Evolutionary conservation across 345 rosid genomes (phyloP), one percentile per base, ranked within the genome.

Genomic region (Fremontodendron californicum): DNA sequence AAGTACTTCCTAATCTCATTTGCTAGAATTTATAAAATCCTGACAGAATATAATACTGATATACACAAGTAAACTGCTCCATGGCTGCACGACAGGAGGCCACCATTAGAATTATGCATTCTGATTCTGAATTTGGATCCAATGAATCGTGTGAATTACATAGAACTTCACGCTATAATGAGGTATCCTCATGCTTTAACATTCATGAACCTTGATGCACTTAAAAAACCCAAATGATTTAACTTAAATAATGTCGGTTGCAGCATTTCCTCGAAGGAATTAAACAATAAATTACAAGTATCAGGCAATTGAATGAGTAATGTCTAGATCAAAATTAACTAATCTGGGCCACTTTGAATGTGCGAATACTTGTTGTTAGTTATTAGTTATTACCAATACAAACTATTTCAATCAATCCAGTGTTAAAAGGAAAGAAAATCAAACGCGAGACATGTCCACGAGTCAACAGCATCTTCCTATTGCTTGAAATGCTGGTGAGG

Each of bases 1-100:
- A 43, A 68, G 73, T 45, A 45, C 37, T 69, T 45, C 29, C 73
- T 69, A 11, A 69, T 69, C 31, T 69, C 73, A 69, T 23, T 45
- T 12, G 16, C 35, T 23, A 69, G 33, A 42, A 65, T 9, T 65
- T 63, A 40, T 21, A 21, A 40, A 21, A 9, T 66, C 31, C 4
- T 9, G 27, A n/a, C n/a, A n/a, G n/a, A n/a, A n/a, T n/a, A n/a
- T n/a, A n/a, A n/a, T n/a, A n/a, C n/a, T n/a, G n/a, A 45, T 11
- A 29, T 29, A 43, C n/a, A 15, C 40, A 16, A 5, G n/a, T 9
- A 27, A 18, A 46, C 40, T 46, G 42, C 13, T 70, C 13, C 74
- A 16, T 29, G 40, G 58, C 27, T 70, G 74, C 25, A 70, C 29
- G 35, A 70, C 73, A 68, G 16, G 37, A 43, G 33, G 37, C 21